A percentile compares a stretch with the other conserved stretches of the same genome.
These are phyloP conservation scores for Chimonanthus praecox DNA, from an alignment of 164 flowering plant genomes.

Conservation along the genomic window DNA sequence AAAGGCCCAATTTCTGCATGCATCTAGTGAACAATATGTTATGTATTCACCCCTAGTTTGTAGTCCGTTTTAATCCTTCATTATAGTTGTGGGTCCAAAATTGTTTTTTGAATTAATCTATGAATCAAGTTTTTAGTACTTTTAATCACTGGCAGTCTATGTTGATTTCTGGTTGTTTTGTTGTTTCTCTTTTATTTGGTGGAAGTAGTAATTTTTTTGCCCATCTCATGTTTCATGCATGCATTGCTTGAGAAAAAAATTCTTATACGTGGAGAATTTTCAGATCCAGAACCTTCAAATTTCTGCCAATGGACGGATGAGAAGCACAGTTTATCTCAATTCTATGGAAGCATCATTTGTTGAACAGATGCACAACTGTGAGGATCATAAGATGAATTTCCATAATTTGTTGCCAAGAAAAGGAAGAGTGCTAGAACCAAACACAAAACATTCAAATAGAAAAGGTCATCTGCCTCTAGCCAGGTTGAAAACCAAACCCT, in stretches of 20 bases:
- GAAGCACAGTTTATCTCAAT: slow-evolving; percentile 74
- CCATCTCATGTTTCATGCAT: neutral
- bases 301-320: slow-evolving; percentile 73
- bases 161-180: too few relatives aligned
- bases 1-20: too few relatives aligned
- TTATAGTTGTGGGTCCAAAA: too few relatives aligned
- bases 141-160: too few relatives aligned
- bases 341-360: slow-evolving; percentile 85
- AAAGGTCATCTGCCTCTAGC: slow-evolving; percentile 26
- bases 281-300: slow-evolving; percentile 25
- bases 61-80: too few relatives aligned
- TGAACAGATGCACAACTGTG: slow-evolving; percentile 33
- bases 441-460: slow-evolving; percentile 10
- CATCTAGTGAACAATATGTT: too few relatives aligned
- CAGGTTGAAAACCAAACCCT: slow-evolving; percentile 38
- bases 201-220: too few relatives aligned
- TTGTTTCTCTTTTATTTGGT: too few relatives aligned
- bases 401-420: slow-evolving; percentile 21
- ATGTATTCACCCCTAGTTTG: too few relatives aligned
- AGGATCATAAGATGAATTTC: slow-evolving; percentile 30
- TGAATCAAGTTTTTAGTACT: too few relatives aligned
- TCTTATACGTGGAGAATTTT: neutral
- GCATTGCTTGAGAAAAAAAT: neutral
- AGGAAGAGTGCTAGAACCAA: slow-evolving; percentile 17
- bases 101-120: too few relatives aligned